phyloP scores from a whole-genome alignment of 257 asterid species.

The Paraleonurus japonicus region DNA sequence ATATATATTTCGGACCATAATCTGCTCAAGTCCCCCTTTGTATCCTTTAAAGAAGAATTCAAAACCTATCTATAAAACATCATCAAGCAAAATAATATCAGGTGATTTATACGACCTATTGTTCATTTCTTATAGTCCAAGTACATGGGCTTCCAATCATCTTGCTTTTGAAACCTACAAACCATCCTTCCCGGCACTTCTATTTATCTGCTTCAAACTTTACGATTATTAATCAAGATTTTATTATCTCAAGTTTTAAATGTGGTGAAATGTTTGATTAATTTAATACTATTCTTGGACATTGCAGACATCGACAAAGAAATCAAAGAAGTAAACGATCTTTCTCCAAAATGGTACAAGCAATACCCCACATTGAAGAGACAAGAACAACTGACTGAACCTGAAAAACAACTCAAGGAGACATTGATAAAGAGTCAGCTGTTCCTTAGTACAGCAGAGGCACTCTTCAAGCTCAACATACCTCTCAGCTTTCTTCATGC shows the following conservation, averaged over 20 bases:
- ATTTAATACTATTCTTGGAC: background rate
- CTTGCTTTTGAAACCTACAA: background rate
- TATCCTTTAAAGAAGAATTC: background rate
- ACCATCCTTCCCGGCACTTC: background rate
- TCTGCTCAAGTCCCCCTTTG: background rate
- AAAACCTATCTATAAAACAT: background rate
- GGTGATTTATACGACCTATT: background rate
- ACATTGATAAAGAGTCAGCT: conserved; percentile 53
- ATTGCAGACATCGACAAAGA: conserved; percentile 34
- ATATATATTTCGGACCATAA: background rate
- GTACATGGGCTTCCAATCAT: background rate
- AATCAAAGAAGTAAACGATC: conserved; percentile 13
- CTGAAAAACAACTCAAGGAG: conserved; percentile 71
- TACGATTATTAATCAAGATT: background rate
- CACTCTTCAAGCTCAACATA: conserved; percentile 83
- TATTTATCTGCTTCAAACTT: background rate
- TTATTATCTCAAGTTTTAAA: background rate
- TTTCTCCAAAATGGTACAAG: conserved; percentile 12
- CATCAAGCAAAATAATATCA: background rate
- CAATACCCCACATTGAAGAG: conserved; percentile 13
- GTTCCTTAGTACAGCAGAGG: conserved; percentile 77
- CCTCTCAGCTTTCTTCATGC: conserved; percentile 59
- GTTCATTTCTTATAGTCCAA: background rate
- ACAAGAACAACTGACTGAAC: conserved; percentile 59
- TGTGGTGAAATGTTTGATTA: background rate